Evolutionary conservation across 352 stramenopile genomes (phyloP).

Genomic region (Phytopythium delawarense): DNA sequence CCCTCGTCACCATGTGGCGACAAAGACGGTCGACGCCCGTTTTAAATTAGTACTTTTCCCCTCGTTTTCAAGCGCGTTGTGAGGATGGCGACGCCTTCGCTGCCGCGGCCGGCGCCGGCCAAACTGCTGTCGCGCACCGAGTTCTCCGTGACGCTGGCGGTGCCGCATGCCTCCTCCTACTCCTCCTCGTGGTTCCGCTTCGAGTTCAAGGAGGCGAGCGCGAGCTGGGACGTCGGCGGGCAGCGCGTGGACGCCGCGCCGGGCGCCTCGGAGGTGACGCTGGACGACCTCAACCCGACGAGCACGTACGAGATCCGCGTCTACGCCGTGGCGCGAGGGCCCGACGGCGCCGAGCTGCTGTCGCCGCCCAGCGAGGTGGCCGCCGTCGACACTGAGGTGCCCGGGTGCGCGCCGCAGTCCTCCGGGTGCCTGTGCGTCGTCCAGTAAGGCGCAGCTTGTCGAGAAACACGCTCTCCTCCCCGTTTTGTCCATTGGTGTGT

Average conservation of each 20-base stretch:
- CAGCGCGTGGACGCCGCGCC: constrained; percentile 36
- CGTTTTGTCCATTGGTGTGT: neutral
- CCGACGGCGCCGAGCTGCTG: constrained; percentile 34
- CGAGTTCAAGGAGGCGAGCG: constrained; percentile 66
- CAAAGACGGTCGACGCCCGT: too few species aligned
- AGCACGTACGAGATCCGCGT: constrained; percentile 86
- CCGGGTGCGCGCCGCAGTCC: constrained; percentile 68
- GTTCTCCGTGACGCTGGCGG: constrained; percentile 76
- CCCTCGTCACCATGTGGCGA: too few species aligned
- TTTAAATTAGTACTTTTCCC: too few species aligned
- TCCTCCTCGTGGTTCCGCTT: constrained; percentile 47
- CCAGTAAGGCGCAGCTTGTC: constrained; percentile 28
- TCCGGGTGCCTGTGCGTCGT: constrained; percentile 36
- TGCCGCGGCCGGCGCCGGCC: constrained; percentile 37
- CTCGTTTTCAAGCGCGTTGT: too few species aligned
- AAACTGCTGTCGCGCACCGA: constrained; percentile 74
- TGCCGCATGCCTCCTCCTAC: constrained; percentile 20
- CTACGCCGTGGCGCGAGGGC: constrained; percentile 43
- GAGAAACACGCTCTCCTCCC: neutral
- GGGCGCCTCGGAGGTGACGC: constrained; percentile 43
- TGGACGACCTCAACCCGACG: constrained; percentile 86
- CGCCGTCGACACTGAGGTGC: constrained; percentile 85
- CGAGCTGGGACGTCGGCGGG: constrained; percentile 29
- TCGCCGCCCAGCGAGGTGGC: constrained; percentile 66
- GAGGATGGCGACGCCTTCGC: neutral